Evolutionary conservation across 2,329 filamentous ascomycete genomes (phyloP).

Genomic region (Monosporascus sp.): DNA sequence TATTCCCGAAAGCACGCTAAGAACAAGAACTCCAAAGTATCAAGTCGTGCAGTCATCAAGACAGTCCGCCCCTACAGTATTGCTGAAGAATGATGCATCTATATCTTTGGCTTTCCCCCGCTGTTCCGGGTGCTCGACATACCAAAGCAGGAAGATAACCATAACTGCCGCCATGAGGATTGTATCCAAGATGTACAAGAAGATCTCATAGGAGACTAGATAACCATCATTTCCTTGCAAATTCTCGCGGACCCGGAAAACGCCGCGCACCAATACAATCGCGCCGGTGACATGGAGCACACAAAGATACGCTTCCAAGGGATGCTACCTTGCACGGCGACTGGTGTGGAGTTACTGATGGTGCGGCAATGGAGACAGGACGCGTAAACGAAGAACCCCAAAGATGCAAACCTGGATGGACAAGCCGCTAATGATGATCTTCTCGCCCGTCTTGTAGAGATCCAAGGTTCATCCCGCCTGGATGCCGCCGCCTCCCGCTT

Average conservation of each 20-base stretch:
- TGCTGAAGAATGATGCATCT: too few relatives aligned
- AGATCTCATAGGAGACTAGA: conserved; percentile 34
- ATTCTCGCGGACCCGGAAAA: conserved; percentile 44
- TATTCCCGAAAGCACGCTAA: too few relatives aligned
- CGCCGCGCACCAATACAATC: conserved; percentile 38
- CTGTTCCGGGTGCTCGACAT: background rate
- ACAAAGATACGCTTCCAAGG: conserved; percentile 16
- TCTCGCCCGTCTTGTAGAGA: conserved; percentile 28
- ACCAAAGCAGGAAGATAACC: conserved; percentile 23
- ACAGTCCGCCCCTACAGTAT: too few relatives aligned
- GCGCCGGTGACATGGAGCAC: conserved; percentile 27
- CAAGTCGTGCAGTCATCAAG: too few relatives aligned
- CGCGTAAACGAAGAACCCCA: conserved; percentile 36
- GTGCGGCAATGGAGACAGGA: background rate
- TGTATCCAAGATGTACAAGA: conserved; percentile 40
- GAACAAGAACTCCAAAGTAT: too few relatives aligned
- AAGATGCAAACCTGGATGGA: conserved; percentile 46
- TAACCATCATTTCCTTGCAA: conserved; percentile 34
- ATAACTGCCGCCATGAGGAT: conserved; percentile 36
- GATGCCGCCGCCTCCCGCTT: conserved; percentile 30
- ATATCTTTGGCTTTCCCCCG: too few relatives aligned
- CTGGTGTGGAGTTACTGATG: conserved; percentile 31
- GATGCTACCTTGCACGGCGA: conserved; percentile 10
- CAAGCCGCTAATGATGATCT: conserved; percentile 43
- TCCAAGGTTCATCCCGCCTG: conserved; percentile 21